A percentile compares a stretch with the other conserved stretches of the same genome.
phyloP scores from a whole-genome alignment of 345 rosid species.

The Eucalyptus viminalis region DNA sequence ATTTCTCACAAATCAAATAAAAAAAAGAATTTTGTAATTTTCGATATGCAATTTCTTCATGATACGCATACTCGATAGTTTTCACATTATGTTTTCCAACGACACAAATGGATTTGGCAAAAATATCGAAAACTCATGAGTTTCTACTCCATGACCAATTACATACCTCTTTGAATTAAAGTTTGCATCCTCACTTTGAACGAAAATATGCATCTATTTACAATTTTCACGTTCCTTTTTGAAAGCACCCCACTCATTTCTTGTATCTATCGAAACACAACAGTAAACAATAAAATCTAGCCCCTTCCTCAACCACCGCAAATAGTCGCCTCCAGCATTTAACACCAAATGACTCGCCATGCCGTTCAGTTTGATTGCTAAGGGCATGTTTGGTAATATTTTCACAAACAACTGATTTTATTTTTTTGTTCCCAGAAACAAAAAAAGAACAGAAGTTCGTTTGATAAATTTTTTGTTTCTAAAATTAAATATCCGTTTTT shows the following conservation, averaged over 20 bases:
- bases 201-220: not conserved
- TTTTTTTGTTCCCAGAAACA: fast-evolving
- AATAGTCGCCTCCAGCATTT: not conserved
- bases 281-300: not conserved
- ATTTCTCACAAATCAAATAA: not conserved
- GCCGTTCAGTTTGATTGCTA: fast-evolving
- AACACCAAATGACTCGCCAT: not conserved
- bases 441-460: too few species aligned
- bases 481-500: too few species aligned
- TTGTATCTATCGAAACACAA: not conserved
- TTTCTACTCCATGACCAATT: not conserved
- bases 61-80: not conserved
- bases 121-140: not conserved
- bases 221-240: not conserved
- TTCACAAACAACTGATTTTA: fast-evolving
- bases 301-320: not conserved
- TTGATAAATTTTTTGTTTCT: fast-evolving
- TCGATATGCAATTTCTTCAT: not conserved
- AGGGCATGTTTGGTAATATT: fast-evolving
- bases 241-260: not conserved
- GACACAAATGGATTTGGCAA: not conserved
- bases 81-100: not conserved
- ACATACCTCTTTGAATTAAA: not conserved
- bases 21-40: not conserved
- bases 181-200: not conserved